Conservation (phyloP, 1,139 yeast genomes). For the Yamadazyma friedrichii region DNA sequence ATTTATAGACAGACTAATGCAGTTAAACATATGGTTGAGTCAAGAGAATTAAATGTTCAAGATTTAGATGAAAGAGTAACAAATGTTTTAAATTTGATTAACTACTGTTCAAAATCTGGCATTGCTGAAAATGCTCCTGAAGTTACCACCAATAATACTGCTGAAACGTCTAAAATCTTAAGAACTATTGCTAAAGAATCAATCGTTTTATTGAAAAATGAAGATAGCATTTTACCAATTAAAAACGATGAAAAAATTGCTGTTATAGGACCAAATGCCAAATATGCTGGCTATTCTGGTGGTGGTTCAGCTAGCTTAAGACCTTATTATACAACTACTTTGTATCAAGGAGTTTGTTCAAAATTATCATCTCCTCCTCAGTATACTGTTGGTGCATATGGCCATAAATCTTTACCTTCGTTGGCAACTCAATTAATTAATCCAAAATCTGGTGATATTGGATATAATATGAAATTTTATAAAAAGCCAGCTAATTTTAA, state of each 20-base stretch:
- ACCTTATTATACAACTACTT: constrained; percentile 24
- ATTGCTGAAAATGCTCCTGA: constrained; percentile 33
- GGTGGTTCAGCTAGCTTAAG: constrained; percentile 32
- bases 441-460: constrained; percentile 12
- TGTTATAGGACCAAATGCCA: constrained; percentile 31
- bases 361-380: constrained; percentile 10
- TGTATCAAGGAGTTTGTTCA: constrained; percentile 22
- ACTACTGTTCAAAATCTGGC: constrained; percentile 31
- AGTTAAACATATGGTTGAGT: constrained; percentile 25
- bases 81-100: constrained; percentile 43
- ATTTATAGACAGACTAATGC: constrained; percentile 38
- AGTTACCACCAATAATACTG: constrained; percentile 24
- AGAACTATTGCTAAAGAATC: constrained; percentile 49
- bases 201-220: constrained; percentile 52
- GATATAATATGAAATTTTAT: constrained; percentile 14
- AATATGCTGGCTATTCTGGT: constrained; percentile 24
- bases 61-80: constrained; percentile 43
- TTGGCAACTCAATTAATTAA: constrained; percentile 13
- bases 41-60: constrained; percentile 26
- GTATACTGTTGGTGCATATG: constrained; percentile 16
- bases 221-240: constrained; percentile 39
- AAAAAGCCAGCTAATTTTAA: constrained; percentile 11
- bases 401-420: constrained; percentile 15
- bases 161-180: constrained; percentile 39
- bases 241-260: constrained; percentile 22